Base-by-base conservation (phyloP, 2,329 filamentous ascomycete genomes). In the Penicillium nordicum region DNA sequence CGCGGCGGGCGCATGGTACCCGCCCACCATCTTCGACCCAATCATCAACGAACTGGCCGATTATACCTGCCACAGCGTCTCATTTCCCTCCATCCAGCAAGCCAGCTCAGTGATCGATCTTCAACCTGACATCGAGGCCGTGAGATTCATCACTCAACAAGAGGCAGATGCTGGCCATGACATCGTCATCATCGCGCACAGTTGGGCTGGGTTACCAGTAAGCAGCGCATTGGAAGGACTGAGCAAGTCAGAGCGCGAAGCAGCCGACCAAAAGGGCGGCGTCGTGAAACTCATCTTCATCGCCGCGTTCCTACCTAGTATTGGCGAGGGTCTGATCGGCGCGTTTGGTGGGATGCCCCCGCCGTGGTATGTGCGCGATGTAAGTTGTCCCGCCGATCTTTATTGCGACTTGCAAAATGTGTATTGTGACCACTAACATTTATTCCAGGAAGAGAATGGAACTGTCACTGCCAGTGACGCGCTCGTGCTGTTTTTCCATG, bases 121-220 rank as follows among this genome's bases (percentile, higher is more conserved):
- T 1, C 54, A 65, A n/a, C 69, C 68, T 0, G 69, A 72, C 18
- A 73, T 73, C 11, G 52, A 67, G 0, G 70, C 72, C 27, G 65
- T 77, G 16, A 64, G 68, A 3, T 57, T 63, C 1, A 55, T 75
- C 0, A 59, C 76, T 10, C 64, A 67, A n/a, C 55, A 63, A 0
- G 74, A 68, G 11, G 63, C 60, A 4, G 55, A 66, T 1, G 61
- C 66, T 1, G 73, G 74, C 0, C 58, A 61, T 18, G 65, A 72
- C 7, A 62, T 74, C 7, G 57, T 73, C 16, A 43, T 74, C 5
- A 50, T 74, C 6, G 60, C 64, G 27, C 72, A 74, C 62, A 74
- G 72, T 56, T 75, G 73, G 69, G 66, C 72, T 5, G 70, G 71
- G 2, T 53, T 75, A 10, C 72, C 72, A 0, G 72, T 73, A 16